Base-by-base conservation (phyloP, 495 filamentous ascomycete genomes). In the Parathielavia appendiculata region DNA sequence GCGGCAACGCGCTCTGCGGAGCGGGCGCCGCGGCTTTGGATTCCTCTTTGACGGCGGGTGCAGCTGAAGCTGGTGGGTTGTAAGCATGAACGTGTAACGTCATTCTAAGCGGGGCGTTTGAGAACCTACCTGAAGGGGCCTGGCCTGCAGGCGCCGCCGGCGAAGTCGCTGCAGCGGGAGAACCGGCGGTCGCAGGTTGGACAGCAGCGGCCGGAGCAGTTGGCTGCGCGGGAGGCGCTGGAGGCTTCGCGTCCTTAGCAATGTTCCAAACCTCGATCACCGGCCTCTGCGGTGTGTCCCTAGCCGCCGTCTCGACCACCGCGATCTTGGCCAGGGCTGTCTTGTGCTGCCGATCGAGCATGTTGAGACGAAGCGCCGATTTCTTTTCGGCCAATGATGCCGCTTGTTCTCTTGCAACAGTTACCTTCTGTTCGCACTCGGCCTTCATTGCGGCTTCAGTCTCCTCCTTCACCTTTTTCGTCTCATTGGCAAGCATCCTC, bases 181-280 rank as follows among this genome's bases (percentile, higher is more conserved):
- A 35, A 5, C 26, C 19, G 22, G 40, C 43, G 11, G 51, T 19
- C 35, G 52, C 39, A 5, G 52, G 45, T 2, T 13, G 35, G 26
- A 30, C 34, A 4, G n/a, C 40, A 13, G 59, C 30, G n/a, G 41
- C 17, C 13, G 50, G 14, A 30, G 62, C 58, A 50, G 54, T 41
- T 12, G 65, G 48, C 39, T 66, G 67, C 54, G 40, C 69, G 59
- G 43, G 70, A 26, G 60, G 43, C 26, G 58, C 72, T 12, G 79
- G 74, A 51, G 84, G 79, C 64, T 84, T 89, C n/a, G 83, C 82
- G 23, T 75, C 75, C 72, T 92, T 89, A 0, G 85, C 90, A 34
- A 86, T 72, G 40, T 86, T 83, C 89, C 90, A 97, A 0, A 96
- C 91, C 67, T 95, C 90, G 12, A 72, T 77, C 8, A 97, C 90